Percentiles rank a stretch among this genome's conserved stretches.
phyloP scores from a whole-genome alignment of 371 early-diverging fungal genomes.

The Quaeritorhiza haematococci region DNA sequence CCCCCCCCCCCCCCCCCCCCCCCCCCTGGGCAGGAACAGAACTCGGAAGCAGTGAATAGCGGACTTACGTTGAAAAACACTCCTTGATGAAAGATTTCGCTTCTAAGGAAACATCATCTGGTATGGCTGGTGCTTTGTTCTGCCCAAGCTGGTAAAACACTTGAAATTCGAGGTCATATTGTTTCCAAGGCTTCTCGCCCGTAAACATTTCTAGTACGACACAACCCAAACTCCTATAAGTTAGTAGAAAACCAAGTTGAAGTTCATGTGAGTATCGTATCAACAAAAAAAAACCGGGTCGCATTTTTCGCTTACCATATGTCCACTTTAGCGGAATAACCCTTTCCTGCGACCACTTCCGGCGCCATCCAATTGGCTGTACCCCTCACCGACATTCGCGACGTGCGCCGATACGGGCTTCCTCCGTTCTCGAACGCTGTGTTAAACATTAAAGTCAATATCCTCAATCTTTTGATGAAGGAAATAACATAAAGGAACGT shows the following conservation, averaged over 20 bases:
- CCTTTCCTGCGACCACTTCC: constrained; percentile 73
- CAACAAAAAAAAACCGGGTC: neutral
- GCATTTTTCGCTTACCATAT: too few species aligned
- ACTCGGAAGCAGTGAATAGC: too few species aligned
- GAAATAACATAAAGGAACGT: too few species aligned
- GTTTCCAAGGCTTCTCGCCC: constrained; percentile 1
- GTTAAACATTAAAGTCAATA: constrained; percentile 26
- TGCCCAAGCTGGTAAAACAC: constrained; percentile 33
- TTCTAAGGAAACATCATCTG: constrained; percentile 11
- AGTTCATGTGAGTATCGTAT: neutral
- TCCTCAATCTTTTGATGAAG: neutral
- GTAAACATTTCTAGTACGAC: constrained; percentile 3
- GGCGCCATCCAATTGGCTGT: constrained; percentile 97
- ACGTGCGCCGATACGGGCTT: constrained; percentile 22
- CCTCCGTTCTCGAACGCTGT: too few species aligned
- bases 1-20: too few species aligned
- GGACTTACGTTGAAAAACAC: constrained; percentile 28
- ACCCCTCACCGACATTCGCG: constrained; percentile 59
- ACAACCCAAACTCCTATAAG: neutral
- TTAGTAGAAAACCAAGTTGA: constrained; percentile 13
- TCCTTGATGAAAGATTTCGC: constrained; percentile 18
- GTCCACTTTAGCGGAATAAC: constrained; percentile 42
- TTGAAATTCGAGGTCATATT: constrained; percentile 25
- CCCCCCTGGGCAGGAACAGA: too few species aligned
- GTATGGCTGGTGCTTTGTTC: constrained; percentile 30